Evolutionary conservation across 257 asterid genomes (phyloP).

Genomic region (Echites panduratus): DNA sequence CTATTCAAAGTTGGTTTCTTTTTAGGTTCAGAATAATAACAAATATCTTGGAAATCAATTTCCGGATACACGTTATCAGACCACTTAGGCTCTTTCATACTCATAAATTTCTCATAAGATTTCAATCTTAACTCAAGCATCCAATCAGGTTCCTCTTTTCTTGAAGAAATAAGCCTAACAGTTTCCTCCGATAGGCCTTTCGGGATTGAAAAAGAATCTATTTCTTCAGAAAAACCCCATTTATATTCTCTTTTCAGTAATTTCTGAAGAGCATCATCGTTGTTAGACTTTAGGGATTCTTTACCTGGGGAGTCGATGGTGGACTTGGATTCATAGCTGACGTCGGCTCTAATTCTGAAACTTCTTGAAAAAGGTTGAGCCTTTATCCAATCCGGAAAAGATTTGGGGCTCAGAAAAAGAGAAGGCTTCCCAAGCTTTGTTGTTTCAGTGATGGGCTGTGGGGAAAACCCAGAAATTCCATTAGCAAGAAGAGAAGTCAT

Average conservation of each 20-base stretch:
- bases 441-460: constrained; percentile 40
- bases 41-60: constrained; percentile 64
- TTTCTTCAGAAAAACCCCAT: constrained; percentile 82
- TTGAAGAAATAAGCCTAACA: constrained; percentile 64
- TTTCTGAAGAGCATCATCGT: constrained; percentile 60
- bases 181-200: constrained; percentile 84
- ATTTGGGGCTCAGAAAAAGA: constrained; percentile 21
- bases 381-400: constrained; percentile 15
- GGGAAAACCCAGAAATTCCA: constrained; percentile 50
- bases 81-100: constrained; percentile 85
- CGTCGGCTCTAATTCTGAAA: constrained; percentile 65
- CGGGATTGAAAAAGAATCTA: constrained; percentile 80
- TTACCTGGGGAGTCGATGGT: constrained; percentile 53
- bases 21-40: constrained; percentile 88
- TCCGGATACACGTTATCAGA: constrained; percentile 74
- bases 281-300: constrained; percentile 31
- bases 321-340: constrained; percentile 50
- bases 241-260: constrained; percentile 77
- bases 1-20: constrained; percentile 77
- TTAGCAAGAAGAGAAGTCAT: constrained; percentile 79
- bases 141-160: constrained; percentile 78
- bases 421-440: constrained; percentile 26
- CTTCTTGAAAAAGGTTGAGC: constrained; percentile 36
- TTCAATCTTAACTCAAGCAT: constrained; percentile 80
- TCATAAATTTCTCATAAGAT: constrained; percentile 58